phyloP scores from a whole-genome alignment of 2,329 filamentous ascomycete genomes.

The Septoria petroselini region DNA sequence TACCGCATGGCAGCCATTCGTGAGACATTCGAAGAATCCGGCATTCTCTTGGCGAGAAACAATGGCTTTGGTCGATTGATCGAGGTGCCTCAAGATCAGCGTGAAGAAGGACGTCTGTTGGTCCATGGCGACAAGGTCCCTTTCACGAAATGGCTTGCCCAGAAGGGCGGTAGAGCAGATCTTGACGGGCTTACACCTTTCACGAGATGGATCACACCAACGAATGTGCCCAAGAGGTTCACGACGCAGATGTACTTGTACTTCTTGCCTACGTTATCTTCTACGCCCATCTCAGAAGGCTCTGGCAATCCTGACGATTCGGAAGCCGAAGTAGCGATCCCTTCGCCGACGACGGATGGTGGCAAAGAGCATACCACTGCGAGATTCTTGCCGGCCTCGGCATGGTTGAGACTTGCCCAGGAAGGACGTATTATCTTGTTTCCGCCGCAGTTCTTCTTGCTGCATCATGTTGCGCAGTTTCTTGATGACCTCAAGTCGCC shows the following conservation, averaged over 20 bases:
- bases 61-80: conserved; percentile 56
- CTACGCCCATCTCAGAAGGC: conserved; percentile 36
- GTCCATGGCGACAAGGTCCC: conserved; percentile 65
- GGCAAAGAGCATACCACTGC: conserved; percentile 71
- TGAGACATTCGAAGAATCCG: conserved; percentile 94
- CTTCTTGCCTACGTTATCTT: conserved; percentile 60
- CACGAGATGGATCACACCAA: conserved; percentile 87
- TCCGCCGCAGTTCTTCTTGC: conserved; percentile 80
- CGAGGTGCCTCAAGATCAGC: conserved; percentile 56
- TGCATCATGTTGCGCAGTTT: conserved; percentile 49
- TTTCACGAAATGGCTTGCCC: conserved; percentile 64
- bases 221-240: conserved; percentile 70
- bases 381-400: conserved; percentile 65
- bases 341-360: conserved; percentile 69
- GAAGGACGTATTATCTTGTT: conserved; percentile 74
- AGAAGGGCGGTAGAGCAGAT: conserved; percentile 61
- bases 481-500: conserved; percentile 33
- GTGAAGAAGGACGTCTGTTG: conserved; percentile 62
- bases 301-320: conserved; percentile 29
- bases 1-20: conserved; percentile 83
- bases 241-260: conserved; percentile 97
- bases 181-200: conserved; percentile 71
- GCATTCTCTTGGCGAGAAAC: conserved; percentile 70
- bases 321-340: conserved; percentile 55
- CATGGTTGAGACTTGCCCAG: conserved; percentile 66